Base-by-base conservation (phyloP, 345 rosid genomes). In the Euphorbia peplus region DNA sequence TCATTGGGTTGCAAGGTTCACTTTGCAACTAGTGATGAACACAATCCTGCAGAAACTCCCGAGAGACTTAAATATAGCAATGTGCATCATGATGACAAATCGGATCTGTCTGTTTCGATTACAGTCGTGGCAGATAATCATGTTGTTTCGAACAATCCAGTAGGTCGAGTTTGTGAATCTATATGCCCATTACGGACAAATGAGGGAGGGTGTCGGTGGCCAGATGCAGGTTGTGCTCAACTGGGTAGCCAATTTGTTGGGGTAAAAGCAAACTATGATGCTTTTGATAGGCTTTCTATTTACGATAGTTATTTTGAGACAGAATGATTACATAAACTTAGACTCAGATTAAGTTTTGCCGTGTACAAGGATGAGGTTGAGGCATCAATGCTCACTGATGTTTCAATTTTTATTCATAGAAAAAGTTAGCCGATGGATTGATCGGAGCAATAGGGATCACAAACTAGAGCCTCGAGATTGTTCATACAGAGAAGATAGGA, bases 181-280 rank as follows among this genome's bases (percentile, higher is more conserved):
- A 54, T 88, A 75, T 91, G 98, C 65, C 96, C 95, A 0, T 65
- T 85, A 75, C 82, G 87, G 63, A 51, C 92, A 35, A 80, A 79
- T 25, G 91, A 92, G 56, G 93, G 92, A 76, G 88, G 83, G 35
- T 95, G 99, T 73, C 76, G 82, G 55, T 88, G 99, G 98, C 98
- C 99, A 2, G 97, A 91, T 60, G 93, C 91, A 5, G 88, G 84
- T 24, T 95, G 99, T 84, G 92, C 92, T 60, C 96, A 86, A 72
- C 73, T 83, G 12, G 77, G 89, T 70, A 87, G 93, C 73, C 99
- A 95, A 62, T 76, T 86, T 75, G 86, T 87, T 5, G 99, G 98
- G 37, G 73, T 95, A 48, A 91, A 81, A 76, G 95, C 97, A 47
- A 86, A 95, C 71, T 91, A 82, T 29, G 98, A 95, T 70, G 96